Evolutionary conservation across 1,284 basidiomycete species (phyloP).

Genomic region (Tilletia caries): DNA sequence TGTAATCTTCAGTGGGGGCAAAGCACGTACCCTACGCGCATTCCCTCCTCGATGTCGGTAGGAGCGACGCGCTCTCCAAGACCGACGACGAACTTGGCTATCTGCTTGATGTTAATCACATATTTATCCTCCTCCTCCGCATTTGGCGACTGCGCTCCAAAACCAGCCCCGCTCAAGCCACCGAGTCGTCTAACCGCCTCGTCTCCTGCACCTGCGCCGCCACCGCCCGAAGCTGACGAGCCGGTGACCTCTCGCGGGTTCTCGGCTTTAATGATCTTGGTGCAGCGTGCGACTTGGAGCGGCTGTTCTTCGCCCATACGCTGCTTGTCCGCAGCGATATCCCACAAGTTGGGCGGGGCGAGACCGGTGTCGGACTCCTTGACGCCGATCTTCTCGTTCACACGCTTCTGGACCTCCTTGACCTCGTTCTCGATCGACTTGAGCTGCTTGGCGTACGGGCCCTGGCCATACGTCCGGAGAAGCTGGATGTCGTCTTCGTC

Average conservation of each 20-base stretch:
- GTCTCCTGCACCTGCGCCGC: slow-evolving; percentile 12
- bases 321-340: slow-evolving; percentile 62
- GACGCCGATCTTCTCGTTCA: slow-evolving; percentile 94
- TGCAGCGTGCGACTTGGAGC: slow-evolving; percentile 94
- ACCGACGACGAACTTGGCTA: slow-evolving; percentile 98
- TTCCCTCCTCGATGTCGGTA: slow-evolving; percentile 98
- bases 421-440: slow-evolving; percentile 90
- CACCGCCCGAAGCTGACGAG: slow-evolving; percentile 22
- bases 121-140: slow-evolving; percentile 94
- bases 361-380: slow-evolving; percentile 98
- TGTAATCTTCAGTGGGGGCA: neutral
- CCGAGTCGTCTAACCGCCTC: slow-evolving; percentile 19
- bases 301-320: slow-evolving; percentile 90
- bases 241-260: slow-evolving; percentile 26
- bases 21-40: slow-evolving; percentile 85
- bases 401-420: slow-evolving; percentile 92
- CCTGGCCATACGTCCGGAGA: slow-evolving; percentile 98
- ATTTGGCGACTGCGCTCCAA: slow-evolving; percentile 60
- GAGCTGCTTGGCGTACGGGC: slow-evolving; percentile 84
- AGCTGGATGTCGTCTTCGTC: slow-evolving; percentile 99
- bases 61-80: slow-evolving; percentile 93
- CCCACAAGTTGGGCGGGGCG: slow-evolving; percentile 94
- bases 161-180: slow-evolving; percentile 35
- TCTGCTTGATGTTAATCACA: slow-evolving; percentile 99
- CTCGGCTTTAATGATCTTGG: slow-evolving; percentile 84